Conservation (phyloP, 352 stramenopile genomes). For the Peronospora destructor region DNA sequence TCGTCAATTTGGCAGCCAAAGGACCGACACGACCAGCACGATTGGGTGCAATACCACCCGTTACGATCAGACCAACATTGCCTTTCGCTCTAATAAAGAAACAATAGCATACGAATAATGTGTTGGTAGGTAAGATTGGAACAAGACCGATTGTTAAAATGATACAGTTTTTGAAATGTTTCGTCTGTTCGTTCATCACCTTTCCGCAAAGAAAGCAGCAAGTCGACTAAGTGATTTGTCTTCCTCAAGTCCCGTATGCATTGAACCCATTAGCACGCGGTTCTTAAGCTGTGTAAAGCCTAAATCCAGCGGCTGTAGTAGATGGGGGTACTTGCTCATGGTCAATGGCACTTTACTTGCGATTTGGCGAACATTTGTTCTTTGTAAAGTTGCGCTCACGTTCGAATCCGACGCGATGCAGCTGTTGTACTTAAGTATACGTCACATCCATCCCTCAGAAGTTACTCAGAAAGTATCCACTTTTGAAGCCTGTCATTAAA, state of each 20-base stretch:
- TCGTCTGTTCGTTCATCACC: conserved; percentile 30
- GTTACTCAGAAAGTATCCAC: too few species aligned
- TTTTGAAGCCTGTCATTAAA: background rate
- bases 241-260: conserved; percentile 90
- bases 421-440: background rate
- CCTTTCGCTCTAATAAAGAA: conserved; percentile 64
- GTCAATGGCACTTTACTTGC: background rate
- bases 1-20: conserved; percentile 92
- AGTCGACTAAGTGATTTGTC: conserved; percentile 72
- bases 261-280: conserved; percentile 87
- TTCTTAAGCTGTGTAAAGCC: conserved; percentile 84
- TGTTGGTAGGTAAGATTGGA: too few species aligned
- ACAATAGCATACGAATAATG: background rate
- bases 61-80: conserved; percentile 93
- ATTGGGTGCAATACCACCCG: conserved; percentile 91
- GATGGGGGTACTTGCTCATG: conserved; percentile 69
- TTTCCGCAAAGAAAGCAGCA: conserved; percentile 91
- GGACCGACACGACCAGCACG: conserved; percentile 88
- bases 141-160: too few species aligned
- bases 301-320: conserved; percentile 70
- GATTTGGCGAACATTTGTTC: too few species aligned
- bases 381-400: conserved; percentile 4
- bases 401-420: conserved; percentile 7
- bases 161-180: too few species aligned
- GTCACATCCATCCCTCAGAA: too few species aligned